These are phyloP conservation scores for Cordyceps cateniannulata DNA, from an alignment of 2,329 filamentous ascomycete species.

Conservation along the genomic window DNA sequence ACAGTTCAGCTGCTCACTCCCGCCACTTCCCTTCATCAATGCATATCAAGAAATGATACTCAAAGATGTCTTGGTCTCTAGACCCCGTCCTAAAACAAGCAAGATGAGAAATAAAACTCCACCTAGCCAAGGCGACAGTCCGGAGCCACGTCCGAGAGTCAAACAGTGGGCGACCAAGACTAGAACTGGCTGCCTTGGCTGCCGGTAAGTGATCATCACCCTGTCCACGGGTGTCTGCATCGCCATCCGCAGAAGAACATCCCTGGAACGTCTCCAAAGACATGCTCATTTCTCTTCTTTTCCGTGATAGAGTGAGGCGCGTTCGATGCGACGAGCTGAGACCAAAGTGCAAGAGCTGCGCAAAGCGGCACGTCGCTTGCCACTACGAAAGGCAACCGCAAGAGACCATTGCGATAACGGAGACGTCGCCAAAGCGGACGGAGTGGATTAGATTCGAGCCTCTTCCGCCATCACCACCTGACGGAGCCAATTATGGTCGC, in stretches of 20 bases:
- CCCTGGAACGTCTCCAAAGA: not conserved
- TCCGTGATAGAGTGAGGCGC: not conserved
- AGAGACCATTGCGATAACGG: not conserved
- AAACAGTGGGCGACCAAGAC: not conserved
- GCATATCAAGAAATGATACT: not conserved
- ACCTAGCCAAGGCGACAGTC: not conserved
- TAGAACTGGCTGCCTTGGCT: not conserved
- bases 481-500: not conserved
- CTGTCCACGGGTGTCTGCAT: not conserved
- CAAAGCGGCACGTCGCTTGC: not conserved
- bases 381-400: not conserved
- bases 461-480: not conserved
- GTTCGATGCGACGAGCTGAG: not conserved
- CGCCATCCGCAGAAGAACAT: not conserved
- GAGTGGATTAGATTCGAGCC: not conserved
- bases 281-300: not conserved
- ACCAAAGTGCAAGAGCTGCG: not conserved
- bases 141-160: not conserved
- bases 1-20: not conserved
- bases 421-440: not conserved
- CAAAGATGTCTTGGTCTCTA: not conserved
- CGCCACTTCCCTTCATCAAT: not conserved
- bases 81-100: not conserved
- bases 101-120: not conserved
- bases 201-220: not conserved